Base-by-base conservation (phyloP, 1,284 basidiomycete species). In the Veloporphyrellus conicus region DNA sequence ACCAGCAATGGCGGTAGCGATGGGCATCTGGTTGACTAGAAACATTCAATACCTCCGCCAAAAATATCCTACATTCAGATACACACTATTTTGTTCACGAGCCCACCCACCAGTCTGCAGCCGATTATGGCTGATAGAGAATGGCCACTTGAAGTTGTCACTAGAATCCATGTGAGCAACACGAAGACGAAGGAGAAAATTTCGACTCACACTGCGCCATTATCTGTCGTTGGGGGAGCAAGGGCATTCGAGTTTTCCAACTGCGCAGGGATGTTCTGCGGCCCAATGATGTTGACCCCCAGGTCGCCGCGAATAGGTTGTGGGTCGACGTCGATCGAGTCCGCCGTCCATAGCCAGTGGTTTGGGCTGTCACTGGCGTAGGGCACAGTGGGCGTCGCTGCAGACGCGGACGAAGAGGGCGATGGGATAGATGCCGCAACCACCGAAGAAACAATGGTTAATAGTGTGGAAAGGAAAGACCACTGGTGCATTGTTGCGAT, bases 91-190 rank as follows among this genome's bases (percentile, higher is more conserved):
- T 58, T 82, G 74, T 51, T 79, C 67, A 36, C 78, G 67, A 28
- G 79, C 73, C 80, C 79, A 82, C 2, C 81, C 80, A 28, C 80
- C 81, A 9, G 69, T 64, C 42, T 72, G 71, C 3, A 84, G 49
- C 23, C 78, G 72, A 52, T 70, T 81, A 54, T 79, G 76, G 43
- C 77, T 79, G 16, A 80, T 60, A 46, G 75, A 63, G 52, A 82
- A 79, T 0, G 80, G 74, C 81, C 82, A 84, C 53, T 81, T 82
- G 54, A 71, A 70, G 52, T 78, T 80, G 1, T 56, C 51, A 4
- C 74, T 67, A 46, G 41, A 8, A 16, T 32, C 1, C 7, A 33
- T 15, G 23, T 56, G 3, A 50, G 28, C 31, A 15, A 31, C 27
- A 29, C 28, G 19, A 33, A 18, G 5, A 25, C 1, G n/a, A 18